phyloP scores from a whole-genome alignment of 306 rosid species.

The Vigna angularis region DNA sequence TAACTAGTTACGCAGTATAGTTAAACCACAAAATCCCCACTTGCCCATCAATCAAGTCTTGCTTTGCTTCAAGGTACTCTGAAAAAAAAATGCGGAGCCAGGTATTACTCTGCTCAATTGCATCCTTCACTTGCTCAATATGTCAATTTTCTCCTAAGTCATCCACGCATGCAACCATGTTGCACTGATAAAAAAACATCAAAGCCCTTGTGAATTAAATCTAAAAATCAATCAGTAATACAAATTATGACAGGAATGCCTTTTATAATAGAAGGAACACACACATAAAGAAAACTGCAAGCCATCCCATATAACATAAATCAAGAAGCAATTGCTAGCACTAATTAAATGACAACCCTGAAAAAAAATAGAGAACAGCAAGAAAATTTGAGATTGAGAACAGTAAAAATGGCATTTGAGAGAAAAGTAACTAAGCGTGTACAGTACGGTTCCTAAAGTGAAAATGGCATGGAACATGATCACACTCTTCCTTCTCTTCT shows the following conservation, averaged over 20 bases:
- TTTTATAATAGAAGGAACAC: not conserved
- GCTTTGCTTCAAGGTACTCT: not conserved
- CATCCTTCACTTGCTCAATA: conserved; percentile 26
- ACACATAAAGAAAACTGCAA: not conserved
- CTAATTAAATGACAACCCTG: not conserved
- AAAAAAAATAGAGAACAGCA: not conserved
- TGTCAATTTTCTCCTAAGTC: conserved; percentile 10
- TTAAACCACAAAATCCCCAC: conserved; percentile 1
- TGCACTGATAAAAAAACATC: conserved; percentile 25
- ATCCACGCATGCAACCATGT: conserved; percentile 31
- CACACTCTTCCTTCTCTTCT: conserved; percentile 25
- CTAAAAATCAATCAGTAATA: conserved; percentile 1
- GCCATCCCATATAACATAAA: not conserved
- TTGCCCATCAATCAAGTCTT: not conserved
- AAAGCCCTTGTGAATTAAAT: conserved; percentile 7
- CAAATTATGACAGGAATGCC: not conserved
- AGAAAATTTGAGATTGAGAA: not conserved
- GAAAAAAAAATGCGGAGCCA: not conserved
- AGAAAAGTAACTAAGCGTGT: not conserved
- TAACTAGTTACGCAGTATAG: conserved; percentile 13
- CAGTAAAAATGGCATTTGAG: not conserved
- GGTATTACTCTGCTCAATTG: conserved; percentile 28
- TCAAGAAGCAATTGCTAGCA: not conserved
- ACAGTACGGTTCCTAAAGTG: not conserved
- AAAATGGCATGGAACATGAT: conserved; percentile 21